A percentile compares a stretch with the other conserved stretches of the same genome.
phyloP scores from a whole-genome alignment of 2,329 filamentous ascomycete genomes.

The Metarhizium rileyi region DNA sequence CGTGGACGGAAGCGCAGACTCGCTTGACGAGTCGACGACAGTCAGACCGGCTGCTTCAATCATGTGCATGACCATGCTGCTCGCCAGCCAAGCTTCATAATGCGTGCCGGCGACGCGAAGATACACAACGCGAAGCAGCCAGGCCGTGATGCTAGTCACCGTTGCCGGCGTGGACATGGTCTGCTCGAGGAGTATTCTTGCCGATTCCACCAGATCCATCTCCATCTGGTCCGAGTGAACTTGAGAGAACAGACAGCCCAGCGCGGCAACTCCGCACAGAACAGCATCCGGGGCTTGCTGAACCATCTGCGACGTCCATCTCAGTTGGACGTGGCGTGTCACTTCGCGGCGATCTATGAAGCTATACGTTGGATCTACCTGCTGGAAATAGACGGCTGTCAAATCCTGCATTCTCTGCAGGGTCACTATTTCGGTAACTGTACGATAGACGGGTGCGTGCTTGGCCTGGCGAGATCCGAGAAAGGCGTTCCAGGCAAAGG shows the following conservation, averaged over 20 bases:
- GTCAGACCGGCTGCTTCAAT: slow-evolving; percentile 43
- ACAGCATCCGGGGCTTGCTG: slow-evolving; percentile 34
- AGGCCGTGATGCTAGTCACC: slow-evolving; percentile 32
- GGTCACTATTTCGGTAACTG: not conserved
- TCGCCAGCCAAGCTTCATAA: slow-evolving; percentile 47
- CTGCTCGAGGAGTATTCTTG: not conserved
- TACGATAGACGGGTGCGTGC: not conserved
- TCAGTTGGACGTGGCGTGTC: slow-evolving; percentile 16
- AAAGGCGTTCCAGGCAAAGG: slow-evolving; percentile 45
- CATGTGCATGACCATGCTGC: slow-evolving; percentile 47
- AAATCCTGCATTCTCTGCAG: slow-evolving; percentile 29
- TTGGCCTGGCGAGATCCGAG: slow-evolving; percentile 28
- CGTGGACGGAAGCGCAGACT: slow-evolving; percentile 15
- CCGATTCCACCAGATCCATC: slow-evolving; percentile 30
- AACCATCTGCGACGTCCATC: slow-evolving; percentile 23
- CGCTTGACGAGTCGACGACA: slow-evolving; percentile 23
- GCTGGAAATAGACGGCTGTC: slow-evolving; percentile 39
- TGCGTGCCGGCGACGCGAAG: slow-evolving; percentile 43
- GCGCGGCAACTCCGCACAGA: slow-evolving; percentile 43
- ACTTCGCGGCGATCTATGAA: slow-evolving; percentile 31
- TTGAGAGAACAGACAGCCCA: slow-evolving; percentile 42
- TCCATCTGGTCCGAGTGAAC: slow-evolving; percentile 30
- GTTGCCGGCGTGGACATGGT: not conserved
- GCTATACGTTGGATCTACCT: slow-evolving; percentile 42
- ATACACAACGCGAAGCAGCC: slow-evolving; percentile 44